Evolutionary conservation across 2,329 filamentous ascomycete genomes (phyloP).

Genomic region (Calonectria hawksworthii): DNA sequence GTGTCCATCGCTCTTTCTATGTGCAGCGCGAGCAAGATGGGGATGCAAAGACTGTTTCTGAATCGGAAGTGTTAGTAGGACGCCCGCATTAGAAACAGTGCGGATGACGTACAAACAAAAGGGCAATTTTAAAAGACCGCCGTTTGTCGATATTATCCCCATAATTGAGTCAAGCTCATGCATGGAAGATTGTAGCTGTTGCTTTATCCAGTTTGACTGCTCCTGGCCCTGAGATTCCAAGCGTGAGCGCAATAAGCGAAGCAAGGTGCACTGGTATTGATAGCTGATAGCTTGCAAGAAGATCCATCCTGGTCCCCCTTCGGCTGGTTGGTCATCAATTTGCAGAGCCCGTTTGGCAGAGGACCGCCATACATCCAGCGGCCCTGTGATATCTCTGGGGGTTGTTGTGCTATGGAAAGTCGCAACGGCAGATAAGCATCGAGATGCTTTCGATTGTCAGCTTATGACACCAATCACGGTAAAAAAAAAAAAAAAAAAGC

Average conservation of each 20-base stretch:
- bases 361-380: neutral
- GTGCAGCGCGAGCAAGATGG: neutral
- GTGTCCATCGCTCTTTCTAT: neutral
- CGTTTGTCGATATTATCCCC: neutral
- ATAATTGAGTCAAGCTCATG: neutral
- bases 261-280: neutral
- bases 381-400: neutral
- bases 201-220: neutral
- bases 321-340: neutral
- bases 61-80: neutral
- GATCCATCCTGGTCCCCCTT: neutral
- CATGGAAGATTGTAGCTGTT: neutral
- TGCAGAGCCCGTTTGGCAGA: neutral
- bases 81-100: neutral
- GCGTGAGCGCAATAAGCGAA: neutral
- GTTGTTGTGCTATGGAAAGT: neutral
- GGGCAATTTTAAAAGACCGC: neutral
- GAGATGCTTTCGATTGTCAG: neutral
- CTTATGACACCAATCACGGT: too few species aligned
- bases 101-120: neutral
- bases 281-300: neutral
- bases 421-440: neutral
- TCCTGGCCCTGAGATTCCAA: neutral
- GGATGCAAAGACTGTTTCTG: neutral
- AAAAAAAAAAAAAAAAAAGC: too few species aligned